These are phyloP conservation scores for Xylariales sp. DNA, from an alignment of 2,329 filamentous ascomycete genomes.

Conservation along the genomic window DNA sequence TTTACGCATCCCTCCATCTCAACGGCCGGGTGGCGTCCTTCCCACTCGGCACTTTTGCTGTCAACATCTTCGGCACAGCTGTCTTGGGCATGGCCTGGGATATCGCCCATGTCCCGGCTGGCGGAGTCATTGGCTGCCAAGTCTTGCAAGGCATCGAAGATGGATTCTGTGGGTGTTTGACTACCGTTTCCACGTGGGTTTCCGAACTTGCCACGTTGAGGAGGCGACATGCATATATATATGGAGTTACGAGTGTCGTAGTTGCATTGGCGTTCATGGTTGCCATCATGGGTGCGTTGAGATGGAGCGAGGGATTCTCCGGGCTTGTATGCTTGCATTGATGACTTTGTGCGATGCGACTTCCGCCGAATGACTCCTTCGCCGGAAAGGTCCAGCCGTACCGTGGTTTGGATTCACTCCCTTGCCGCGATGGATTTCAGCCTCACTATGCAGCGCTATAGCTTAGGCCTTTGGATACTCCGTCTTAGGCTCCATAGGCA, in stretches of 20 bases:
- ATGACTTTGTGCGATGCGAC: too few species aligned
- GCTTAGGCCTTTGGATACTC: too few species aligned
- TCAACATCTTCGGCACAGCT: conserved; percentile 73
- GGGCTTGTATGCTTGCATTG: conserved; percentile 30
- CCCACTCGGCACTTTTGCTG: conserved; percentile 79
- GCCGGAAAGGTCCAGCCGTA: too few species aligned
- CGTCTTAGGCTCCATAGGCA: too few species aligned
- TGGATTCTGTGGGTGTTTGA: conserved; percentile 64
- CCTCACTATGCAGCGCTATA: too few species aligned
- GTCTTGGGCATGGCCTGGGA: conserved; percentile 75
- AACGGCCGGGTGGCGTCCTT: conserved; percentile 65
- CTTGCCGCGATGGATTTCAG: too few species aligned
- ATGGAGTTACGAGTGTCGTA: conserved; percentile 58
- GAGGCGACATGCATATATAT: conserved; percentile 56
- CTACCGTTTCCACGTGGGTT: conserved; percentile 65
- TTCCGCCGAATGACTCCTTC: too few species aligned
- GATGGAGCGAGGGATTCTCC: conserved; percentile 61
- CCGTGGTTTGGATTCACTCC: too few species aligned
- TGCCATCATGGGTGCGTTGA: conserved; percentile 68
- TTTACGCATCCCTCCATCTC: conserved; percentile 66
- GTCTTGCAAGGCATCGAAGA: conserved; percentile 63
- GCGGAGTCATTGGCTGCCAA: conserved; percentile 58
- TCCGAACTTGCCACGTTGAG: conserved; percentile 52
- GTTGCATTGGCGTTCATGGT: conserved; percentile 57
- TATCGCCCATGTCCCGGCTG: conserved; percentile 61